Percentiles rank a stretch among this genome's conserved stretches.
Conservation (phyloP, 768 basidiomycete genomes). For the Phaeotremella skinneri region DNA sequence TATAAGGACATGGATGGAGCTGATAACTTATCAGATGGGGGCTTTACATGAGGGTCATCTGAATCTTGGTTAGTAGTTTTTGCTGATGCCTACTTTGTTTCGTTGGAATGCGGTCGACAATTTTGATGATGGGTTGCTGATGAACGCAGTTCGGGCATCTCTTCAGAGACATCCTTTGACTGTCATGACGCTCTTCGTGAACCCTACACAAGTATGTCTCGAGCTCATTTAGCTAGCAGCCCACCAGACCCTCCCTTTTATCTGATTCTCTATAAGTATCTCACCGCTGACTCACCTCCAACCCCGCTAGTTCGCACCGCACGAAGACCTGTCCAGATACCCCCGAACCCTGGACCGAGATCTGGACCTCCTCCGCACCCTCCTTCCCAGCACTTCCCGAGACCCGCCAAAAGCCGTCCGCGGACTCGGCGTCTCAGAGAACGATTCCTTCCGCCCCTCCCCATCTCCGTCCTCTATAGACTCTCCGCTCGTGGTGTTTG, state of each 20-base stretch:
- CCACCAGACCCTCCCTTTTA: no score
- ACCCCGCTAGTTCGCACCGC: conserved; percentile 69
- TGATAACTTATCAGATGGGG: conserved; percentile 67
- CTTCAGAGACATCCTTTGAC: conserved; percentile 77
- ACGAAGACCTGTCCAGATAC: conserved; percentile 88
- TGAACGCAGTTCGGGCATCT: conserved; percentile 66
- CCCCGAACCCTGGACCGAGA: conserved; percentile 81
- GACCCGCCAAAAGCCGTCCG: conserved; percentile 22
- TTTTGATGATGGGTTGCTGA: not conserved
- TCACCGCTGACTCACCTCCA: not conserved
- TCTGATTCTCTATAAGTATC: no score
- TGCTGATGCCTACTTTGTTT: not conserved
- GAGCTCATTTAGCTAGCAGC: no score
- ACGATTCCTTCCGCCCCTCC: conserved; percentile 55
- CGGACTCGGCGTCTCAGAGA: conserved; percentile 39
- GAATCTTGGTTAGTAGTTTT: conserved; percentile 66
- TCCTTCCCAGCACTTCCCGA: conserved; percentile 25
- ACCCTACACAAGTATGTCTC: conserved; percentile 72
- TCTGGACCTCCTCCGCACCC: conserved; percentile 59
- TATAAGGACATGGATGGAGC: not conserved
- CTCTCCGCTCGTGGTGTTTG: conserved; percentile 60
- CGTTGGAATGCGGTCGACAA: not conserved
- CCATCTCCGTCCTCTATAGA: conserved; percentile 48
- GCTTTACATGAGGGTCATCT: conserved; percentile 92
- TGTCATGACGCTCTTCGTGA: conserved; percentile 93